Evolutionary conservation across 1,139 yeast species (phyloP), one percentile per base, ranked within the genome.

Genomic region (Suhomyces panamericanus): DNA sequence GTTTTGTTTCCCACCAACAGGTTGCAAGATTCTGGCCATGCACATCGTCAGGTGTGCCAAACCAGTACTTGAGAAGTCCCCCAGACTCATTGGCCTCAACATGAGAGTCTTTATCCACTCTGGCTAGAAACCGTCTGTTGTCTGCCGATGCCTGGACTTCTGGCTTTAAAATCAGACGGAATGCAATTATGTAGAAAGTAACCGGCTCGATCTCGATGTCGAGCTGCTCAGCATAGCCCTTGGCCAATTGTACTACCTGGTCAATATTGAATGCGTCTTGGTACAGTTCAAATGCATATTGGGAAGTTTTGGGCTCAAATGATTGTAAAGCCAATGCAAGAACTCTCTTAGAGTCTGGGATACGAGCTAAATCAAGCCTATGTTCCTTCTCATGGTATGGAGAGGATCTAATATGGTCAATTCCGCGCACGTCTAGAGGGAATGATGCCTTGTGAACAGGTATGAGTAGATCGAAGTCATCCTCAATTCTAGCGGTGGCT

Each of bases 61-160:
- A 66, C 66, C 69, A 66, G 46, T 66, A 66, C 44, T 66, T 66
- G 31, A 66, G 48, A 5, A 66, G 48, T 0, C 70, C 71, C 1
- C 70, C 71, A 4, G 66, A 56, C 3, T 30, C 42, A 42, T 60
- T 66, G 14, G 70, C 71, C 44, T 66, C 70, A 15, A 35, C 32
- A 43, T 66, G 70, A 1, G 68, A 60, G 1, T 45, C 57, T 41
- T 59, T 56, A 46, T 66, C 71, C 10, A 64, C 52, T 5, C 49
- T 45, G 0, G 59, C 61, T 12, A 66, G 48, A 36, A 53, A 48
- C 28, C 51, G 43, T 38, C 69, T 52, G 32, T 61, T 62, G 9
- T 53, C 58, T 1, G 54, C 46, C 13, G 60, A 56, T 5, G 38
- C 47, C 41, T 58, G 64, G 2, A 64, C 57, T 17, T 63, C 63